Base-by-base conservation (phyloP, 345 rosid species). In the Aegle marmelos region DNA sequence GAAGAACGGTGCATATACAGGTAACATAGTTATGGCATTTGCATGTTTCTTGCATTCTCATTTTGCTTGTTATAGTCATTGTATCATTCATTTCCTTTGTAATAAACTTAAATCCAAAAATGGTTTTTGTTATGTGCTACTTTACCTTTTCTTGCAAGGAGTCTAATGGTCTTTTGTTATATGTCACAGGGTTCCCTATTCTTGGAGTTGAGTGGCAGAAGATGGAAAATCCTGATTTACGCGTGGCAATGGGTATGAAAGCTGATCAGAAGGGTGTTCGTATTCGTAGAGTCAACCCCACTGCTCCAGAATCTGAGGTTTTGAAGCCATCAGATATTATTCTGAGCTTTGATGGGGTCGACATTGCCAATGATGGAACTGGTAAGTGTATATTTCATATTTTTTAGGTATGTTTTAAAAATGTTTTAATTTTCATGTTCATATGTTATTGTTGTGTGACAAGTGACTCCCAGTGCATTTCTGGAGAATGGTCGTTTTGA, bases 141-240 rank as follows among this genome's bases (percentile, higher is more conserved):
- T 21, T 56, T 11, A 63, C 27, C 50, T 60, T 75, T 77, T 67
- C 53, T 30, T 68, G 45, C 45, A 50, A 37, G 31, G 66, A 72
- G 70, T 39, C 24, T 77, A n/a, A 34, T 41, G 7, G 21, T 22
- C 4, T 4, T 77, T 54, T 17, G 5, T 73, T 14, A 21, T 31
- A 68, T 78, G 57, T 17, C 59, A 87, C 62, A 91, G 95, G 95
- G 45, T 91, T 91, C 82, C 95, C 95, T 64, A 73, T 89, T 78
- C 89, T 91, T 76, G 93, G 92, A 14, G 82, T 89, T 77, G 91
- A 89, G 81, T 91, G 93, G 95, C 95, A 91, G 86, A 91, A 89
- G 86, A 91, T 91, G 91, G 95, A 91, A 86, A 91, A 89, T 85
- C 93, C 95, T 70, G 91, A 89, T 81, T 82, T 89, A 73, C 90